Evolutionary conservation across 2,329 filamentous ascomycete species (phyloP), one percentile per base, ranked within the genome.

Genomic region (Thelonectria rubi): DNA sequence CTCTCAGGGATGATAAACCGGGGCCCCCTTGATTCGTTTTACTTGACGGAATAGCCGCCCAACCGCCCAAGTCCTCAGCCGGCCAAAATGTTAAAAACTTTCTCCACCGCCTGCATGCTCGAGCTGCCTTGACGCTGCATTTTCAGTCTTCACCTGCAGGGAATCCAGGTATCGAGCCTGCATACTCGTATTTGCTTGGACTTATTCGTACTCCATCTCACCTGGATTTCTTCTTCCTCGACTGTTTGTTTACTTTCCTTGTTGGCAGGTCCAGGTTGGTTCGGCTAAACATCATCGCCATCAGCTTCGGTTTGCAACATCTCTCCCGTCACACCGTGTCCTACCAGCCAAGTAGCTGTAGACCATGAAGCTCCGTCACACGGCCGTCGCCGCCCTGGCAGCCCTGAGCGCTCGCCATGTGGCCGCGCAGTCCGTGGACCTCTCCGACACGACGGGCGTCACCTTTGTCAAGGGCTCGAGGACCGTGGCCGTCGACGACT

Each of bases 401-500:
- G 58, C 48, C 56, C 42, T 74, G 46, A 55, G 65, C 52, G 66
- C 66, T 42, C 63, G 69, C 49, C 64, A 64, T 24, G 74, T 58
- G 43, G 46, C 58, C 24, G 70, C 72, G 9, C 72, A 75, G 43
- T 63, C 64, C 14, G 69, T 77, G 30, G 71, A 71, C 21, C 73
- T 75, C 59, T 67, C 72, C 18, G 73, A 62, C 17, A 75, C 76
- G 7, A 72, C 73, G 12, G 74, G 73, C 8, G 71, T 80, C 30
- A 76, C 74, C 20, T 80, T 79, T 55, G 69, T 75, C 55, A 71
- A 70, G 39, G 78, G 76, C 53, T 78, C 76, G 30, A 74, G 77
- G 47, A 79, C 78, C 46, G 43, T 12, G 20, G 73, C 74, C 45
- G 69, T 68, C 26, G 77, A 78, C n/a, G 73, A 76, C 24, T 73